phyloP scores from a whole-genome alignment of 2,329 filamentous ascomycete species.

The Alternaria longipes region DNA sequence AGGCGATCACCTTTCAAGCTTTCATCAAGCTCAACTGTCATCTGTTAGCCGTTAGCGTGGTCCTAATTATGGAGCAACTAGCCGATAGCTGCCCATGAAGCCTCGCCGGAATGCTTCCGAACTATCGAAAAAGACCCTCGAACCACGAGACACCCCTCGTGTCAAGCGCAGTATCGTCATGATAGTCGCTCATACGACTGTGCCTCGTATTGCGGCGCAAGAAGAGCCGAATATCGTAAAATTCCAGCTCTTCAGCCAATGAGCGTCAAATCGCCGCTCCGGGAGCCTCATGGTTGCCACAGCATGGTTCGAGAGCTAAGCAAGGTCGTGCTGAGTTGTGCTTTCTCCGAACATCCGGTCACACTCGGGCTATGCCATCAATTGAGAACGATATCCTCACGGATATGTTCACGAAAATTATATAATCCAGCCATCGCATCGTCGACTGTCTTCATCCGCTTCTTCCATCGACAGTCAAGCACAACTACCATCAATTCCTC shows the following conservation, averaged over 20 bases:
- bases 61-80: constrained; percentile 1
- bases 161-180: not conserved
- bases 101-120: not conserved
- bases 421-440: not conserved
- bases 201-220: constrained; percentile 7
- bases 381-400: not conserved
- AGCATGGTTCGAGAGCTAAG: not conserved
- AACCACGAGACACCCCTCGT: not conserved
- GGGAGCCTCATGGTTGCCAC: not conserved
- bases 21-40: not conserved
- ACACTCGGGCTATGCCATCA: not conserved
- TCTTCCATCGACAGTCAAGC: not conserved
- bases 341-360: not conserved
- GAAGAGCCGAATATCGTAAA: not conserved
- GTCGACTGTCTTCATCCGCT: not conserved
- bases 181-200: not conserved
- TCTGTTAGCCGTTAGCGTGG: not conserved
- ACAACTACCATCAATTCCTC: not conserved
- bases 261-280: not conserved
- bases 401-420: not conserved
- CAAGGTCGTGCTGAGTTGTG: not conserved
- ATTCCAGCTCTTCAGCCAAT: not conserved
- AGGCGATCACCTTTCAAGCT: constrained; percentile 4
- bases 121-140: not conserved
- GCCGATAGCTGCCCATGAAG: not conserved